Percentiles rank a stretch among this genome's conserved stretches.
Evolutionary conservation across 352 stramenopile species (phyloP).

Genomic region (Phytophthora cryptogea): DNA sequence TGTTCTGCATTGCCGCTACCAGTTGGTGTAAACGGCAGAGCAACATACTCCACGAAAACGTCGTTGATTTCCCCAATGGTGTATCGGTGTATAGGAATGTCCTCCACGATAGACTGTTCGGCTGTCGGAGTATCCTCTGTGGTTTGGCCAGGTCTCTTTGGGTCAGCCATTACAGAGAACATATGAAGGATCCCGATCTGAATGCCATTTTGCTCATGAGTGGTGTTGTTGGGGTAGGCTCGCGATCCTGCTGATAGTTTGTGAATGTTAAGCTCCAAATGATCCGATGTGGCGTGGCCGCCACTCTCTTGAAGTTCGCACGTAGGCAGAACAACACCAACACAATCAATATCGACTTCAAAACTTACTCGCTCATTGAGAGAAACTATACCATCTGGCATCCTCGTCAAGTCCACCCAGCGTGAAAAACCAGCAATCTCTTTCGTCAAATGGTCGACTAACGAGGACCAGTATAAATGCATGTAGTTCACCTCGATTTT

Average conservation of each 20-base stretch:
- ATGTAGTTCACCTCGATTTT: constrained; percentile 67
- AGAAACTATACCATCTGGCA: constrained; percentile 33
- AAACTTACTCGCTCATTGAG: constrained; percentile 63
- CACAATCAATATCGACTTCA: constrained; percentile 40
- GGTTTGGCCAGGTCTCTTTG: constrained; percentile 6
- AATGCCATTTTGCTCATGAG: constrained; percentile 58
- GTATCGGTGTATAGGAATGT: constrained; percentile 6
- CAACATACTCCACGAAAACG: constrained; percentile 55
- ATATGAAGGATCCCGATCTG: constrained; percentile 44
- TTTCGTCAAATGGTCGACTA: constrained; percentile 58
- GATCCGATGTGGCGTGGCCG: constrained; percentile 50
- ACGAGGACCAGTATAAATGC: constrained; percentile 44
- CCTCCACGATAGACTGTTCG: not conserved
- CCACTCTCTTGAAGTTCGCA: constrained; percentile 41
- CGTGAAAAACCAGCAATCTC: constrained; percentile 70
- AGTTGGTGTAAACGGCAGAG: constrained; percentile 36
- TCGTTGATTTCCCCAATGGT: constrained; percentile 25
- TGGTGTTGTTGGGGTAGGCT: constrained; percentile 39
- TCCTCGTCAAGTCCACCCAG: constrained; percentile 59
- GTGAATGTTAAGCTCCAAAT: constrained; percentile 53
- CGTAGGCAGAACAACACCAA: constrained; percentile 55
- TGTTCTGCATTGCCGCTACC: constrained; percentile 30
- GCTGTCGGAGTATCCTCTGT: constrained; percentile 4
- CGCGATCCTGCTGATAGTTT: constrained; percentile 52
- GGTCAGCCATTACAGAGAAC: constrained; percentile 38